Evolutionary conservation across 108 stramenopile genomes (phyloP).

Genomic region (Conticribra weissflogii): DNA sequence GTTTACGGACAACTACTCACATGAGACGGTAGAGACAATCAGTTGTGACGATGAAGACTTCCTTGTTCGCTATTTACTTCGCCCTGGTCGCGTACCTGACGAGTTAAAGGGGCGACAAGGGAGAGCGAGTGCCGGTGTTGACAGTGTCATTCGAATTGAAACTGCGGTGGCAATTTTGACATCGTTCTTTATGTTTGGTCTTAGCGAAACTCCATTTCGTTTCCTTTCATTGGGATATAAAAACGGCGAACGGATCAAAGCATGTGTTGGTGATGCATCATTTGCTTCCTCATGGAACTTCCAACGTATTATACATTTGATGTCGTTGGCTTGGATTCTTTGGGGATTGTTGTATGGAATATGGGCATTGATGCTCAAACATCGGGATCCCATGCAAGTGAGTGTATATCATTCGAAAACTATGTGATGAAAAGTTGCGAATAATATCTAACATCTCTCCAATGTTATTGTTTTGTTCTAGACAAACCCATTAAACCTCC

Average conservation of each 20-base stretch:
- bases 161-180: slow-evolving; percentile 40
- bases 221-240: slow-evolving; percentile 4
- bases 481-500: background rate
- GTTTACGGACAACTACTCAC: background rate
- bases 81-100: slow-evolving; percentile 24
- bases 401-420: too few species aligned
- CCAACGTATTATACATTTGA: background rate
- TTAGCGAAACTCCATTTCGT: slow-evolving; percentile 45
- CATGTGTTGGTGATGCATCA: background rate
- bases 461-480: too few species aligned
- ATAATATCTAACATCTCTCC: too few species aligned
- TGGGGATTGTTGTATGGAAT: slow-evolving; percentile 45
- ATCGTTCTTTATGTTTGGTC: slow-evolving; percentile 45
- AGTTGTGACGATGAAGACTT: slow-evolving; percentile 22
- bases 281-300: background rate
- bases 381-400: slow-evolving; percentile 10
- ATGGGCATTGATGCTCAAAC: slow-evolving; percentile 36
- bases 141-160: slow-evolving; percentile 45
- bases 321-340: slow-evolving; percentile 37
- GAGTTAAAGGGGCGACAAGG: slow-evolving; percentile 35
- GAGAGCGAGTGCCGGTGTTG: slow-evolving; percentile 40
- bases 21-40: background rate
- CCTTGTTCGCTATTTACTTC: slow-evolving; percentile 46
- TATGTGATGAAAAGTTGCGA: too few species aligned
- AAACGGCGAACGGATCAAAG: background rate